Base-by-base conservation (phyloP, 164 flowering plant species). In the Aristolochia fimbriata region DNA sequence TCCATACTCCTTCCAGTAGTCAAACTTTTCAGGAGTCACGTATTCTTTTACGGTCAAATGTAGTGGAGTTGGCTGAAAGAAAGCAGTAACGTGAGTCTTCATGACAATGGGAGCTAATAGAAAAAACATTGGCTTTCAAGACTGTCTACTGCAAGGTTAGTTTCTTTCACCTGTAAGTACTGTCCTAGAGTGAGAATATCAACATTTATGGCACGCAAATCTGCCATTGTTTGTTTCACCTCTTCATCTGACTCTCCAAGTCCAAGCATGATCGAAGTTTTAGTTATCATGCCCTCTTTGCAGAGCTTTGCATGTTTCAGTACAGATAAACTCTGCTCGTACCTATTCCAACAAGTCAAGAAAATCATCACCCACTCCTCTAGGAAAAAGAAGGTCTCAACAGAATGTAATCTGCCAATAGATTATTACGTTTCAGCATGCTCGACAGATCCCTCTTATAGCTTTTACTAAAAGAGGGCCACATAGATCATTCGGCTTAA, bases 21-120 rank as follows among this genome's bases (percentile, higher is more conserved):
- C 76, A 71, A 86, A 91, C 69, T 91, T 91, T 70, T 88, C 95
- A 10, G 95, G 98, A 15, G 89, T 80, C 20, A 92, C 89, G 68
- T 82, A 92, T 69, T 89, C 98, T 74, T 92, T 92, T 15, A 92
- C 93, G 4, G 95, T 89, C 76, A 92, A 74, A 76, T 91, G 98
- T 31, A 88, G 72, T 55, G 98, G 98, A 59, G 98, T 91, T 53
- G 98, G 96, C 95, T 91, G 84, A 80, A 76, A 52, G 22, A 71
- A 57, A 58, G 20, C 3, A 11, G 51, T 55, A 14, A 22, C n/a
- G 15, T 51, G 2, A 56, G 58, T 15, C 9, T 7, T 17, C 31
- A n/a, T 56, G n/a, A 27, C 20, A 25, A 23, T 22, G 12, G 30
- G 27, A 50, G 53, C 22, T 52, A 23, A 37, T 37, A 37, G 10